These are phyloP conservation scores for Pseudopyricularia javanii DNA, from an alignment of 2,329 filamentous ascomycete species.

Conservation along the genomic window DNA sequence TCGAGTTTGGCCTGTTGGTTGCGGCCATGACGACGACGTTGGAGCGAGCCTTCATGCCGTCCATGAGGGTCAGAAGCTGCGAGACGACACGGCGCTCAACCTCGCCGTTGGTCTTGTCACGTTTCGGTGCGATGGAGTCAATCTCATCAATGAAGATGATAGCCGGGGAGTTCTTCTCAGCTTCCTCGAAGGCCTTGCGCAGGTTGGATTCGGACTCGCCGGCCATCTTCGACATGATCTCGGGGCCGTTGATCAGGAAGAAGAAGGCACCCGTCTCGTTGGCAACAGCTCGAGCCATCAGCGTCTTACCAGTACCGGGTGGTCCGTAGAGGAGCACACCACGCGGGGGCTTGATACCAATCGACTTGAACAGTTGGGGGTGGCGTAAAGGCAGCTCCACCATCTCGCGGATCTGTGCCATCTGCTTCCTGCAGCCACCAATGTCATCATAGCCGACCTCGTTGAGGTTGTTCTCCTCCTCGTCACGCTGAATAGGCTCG, in stretches of 20 bases:
- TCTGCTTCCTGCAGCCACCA: constrained; percentile 98
- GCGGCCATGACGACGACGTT: constrained; percentile 93
- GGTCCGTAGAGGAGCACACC: constrained; percentile 90
- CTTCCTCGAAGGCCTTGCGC: constrained; percentile 78
- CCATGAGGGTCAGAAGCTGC: constrained; percentile 71
- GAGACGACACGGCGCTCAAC: constrained; percentile 98
- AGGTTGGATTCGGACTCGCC: constrained; percentile 96
- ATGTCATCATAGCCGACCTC: constrained; percentile 99
- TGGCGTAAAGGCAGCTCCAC: constrained; percentile 94
- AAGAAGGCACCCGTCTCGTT: constrained; percentile 56
- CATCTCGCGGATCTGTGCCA: constrained; percentile 98
- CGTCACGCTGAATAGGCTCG: constrained; percentile 88
- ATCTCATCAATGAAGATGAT: constrained; percentile 97
- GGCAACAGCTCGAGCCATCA: constrained; percentile 57
- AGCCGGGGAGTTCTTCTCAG: constrained; percentile 81
- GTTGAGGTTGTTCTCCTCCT: constrained; percentile 98
- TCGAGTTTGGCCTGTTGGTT: constrained; percentile 87
- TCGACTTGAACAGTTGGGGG: constrained; percentile 98
- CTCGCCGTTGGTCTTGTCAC: constrained; percentile 99
- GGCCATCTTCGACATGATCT: constrained; percentile 93
- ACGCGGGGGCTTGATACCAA: constrained; percentile 97
- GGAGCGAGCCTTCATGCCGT: constrained; percentile 85
- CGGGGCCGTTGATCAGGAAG: constrained; percentile 83
- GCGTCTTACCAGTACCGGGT: constrained; percentile 66
- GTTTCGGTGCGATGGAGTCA: constrained; percentile 87